Base-by-base conservation (phyloP, 805 yeast genomes). In the Schwanniomyces pseudopolymorphus region DNA sequence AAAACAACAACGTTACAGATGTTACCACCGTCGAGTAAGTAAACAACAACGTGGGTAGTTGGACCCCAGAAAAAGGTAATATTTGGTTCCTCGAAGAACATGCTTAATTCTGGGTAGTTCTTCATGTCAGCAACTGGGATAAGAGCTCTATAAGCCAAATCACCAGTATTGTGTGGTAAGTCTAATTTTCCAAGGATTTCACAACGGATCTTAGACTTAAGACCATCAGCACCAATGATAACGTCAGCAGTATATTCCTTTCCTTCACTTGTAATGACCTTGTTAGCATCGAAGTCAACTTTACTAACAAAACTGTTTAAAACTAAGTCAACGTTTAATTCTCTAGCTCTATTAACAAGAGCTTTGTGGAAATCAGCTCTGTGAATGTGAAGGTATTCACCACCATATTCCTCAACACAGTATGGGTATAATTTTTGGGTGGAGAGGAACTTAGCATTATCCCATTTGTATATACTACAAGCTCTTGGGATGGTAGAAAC, bases 11-110 rank as follows among this genome's bases (percentile, higher is more conserved):
- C 52, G 45, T 64, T 64, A 39, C 58, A 56, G n/a, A 50, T 50
- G 19, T 56, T 46, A 5, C 69, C 69, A 19, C 57, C 52, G 28
- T 59, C 57, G 37, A 64, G 49, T 13, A 57, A 52, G 43, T 64
- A 64, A n/a, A 57, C 48, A 27, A 63, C 67, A 33, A 60, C 52
- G 45, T 64, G 69, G 37, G 56, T 52, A 8, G 51, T 43, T 5
- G 67, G 67, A 5, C 69, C 69, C 56, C 62, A 53, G 68, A 67
- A 64, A 44, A 58, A 63, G 46, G 56, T 61, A 16, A 63, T 61
- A 46, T 61, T 61, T 14, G 67, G 62, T 4, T 44, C 46, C 4
- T 43, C 42, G 42, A 40, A 46, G 27, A 64, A 47, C 26, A 49
- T 44, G 13, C 43, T 37, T 16, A 53, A 49, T 33, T 57, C 60